Base-by-base conservation (phyloP, 2,329 filamentous ascomycete species). In the Trichophyton mentagrophytes region DNA sequence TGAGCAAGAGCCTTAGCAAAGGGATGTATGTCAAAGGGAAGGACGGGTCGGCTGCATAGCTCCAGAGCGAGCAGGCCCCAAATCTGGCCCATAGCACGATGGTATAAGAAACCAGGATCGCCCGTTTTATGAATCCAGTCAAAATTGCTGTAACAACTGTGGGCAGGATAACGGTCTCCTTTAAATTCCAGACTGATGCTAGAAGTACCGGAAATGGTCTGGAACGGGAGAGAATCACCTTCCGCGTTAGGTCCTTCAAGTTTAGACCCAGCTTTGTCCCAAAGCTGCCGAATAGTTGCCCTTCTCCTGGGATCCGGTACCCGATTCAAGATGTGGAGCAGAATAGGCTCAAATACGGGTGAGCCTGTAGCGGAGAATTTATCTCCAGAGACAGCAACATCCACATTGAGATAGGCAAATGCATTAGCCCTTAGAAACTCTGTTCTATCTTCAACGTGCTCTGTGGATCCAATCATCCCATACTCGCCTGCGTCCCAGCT, bases 401-500 rank as follows among this genome's bases (percentile, higher is more conserved):
- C 92, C 46, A 99, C 85, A 69, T 99, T 99, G 65, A 99, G 79
- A 69, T 99, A 99, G 8, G 88, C 91, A 64, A 89, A 84, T 0
- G 83, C 92, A 67, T 93, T 82, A 17, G 81, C 77, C 47, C 89
- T 86, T 5, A 99, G 79, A 2, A 77, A 72, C 0, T 91, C 85
- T 30, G 90, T 78, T 66, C 92, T 86, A 55, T 88, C 86, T 75
- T 99, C 93, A 53, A 99, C 93, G 68, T 88, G 92, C 72, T 99
- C 93, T 1, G 93, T 97, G 9, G 90, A 95, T 7, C 93, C 93
- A 61, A 96, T 88, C 53, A 93, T 77, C 73, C 96, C 96, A 77
- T 96, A 97, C 73, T 92, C 90, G 66, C 87, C 87, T 3, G 84
- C 93, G 72, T 99, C 93, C 93, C 93, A 99, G 38, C 89, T 96